Evolutionary conservation across 1,284 basidiomycete genomes (phyloP).

Genomic region (Leccinum insolens): DNA sequence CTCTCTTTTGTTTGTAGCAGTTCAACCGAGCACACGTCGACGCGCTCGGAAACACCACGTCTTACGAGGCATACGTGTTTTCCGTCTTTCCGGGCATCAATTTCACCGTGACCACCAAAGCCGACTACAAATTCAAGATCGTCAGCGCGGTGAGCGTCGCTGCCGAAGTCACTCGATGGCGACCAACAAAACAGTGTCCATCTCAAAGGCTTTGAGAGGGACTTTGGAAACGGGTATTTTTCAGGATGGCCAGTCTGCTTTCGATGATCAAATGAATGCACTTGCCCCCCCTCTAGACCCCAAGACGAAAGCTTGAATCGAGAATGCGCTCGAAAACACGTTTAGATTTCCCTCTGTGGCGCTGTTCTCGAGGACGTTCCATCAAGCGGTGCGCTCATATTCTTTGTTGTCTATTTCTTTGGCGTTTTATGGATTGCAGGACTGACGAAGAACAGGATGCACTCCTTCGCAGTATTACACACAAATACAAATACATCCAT

Average conservation of each 20-base stretch:
- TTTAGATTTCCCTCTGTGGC: conserved; percentile 94
- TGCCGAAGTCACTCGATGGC: conserved; percentile 87
- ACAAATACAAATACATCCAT: background rate
- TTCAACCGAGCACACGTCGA: no score
- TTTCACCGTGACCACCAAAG: conserved; percentile 92
- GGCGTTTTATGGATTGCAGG: conserved; percentile 45
- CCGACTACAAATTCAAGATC: conserved; percentile 80
- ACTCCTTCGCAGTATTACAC: conserved; percentile 33
- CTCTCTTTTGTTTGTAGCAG: no score
- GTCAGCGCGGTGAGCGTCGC: conserved; percentile 54
- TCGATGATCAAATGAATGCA: conserved; percentile 1
- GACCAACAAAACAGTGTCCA: conserved; percentile 7
- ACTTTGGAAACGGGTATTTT: conserved; percentile 85
- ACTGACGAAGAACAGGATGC: conserved; percentile 80
- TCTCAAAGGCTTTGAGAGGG: conserved; percentile 51
- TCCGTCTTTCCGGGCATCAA: conserved; percentile 79
- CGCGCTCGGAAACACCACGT: conserved; percentile 86
- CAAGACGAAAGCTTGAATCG: conserved; percentile 88
- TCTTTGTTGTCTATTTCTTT: background rate
- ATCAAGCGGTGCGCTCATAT: conserved; percentile 72
- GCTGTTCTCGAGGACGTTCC: conserved; percentile 90
- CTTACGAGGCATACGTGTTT: conserved; percentile 83
- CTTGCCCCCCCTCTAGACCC: conserved; percentile 63
- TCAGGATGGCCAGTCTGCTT: conserved; percentile 54
- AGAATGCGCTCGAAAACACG: conserved; percentile 78